A percentile compares a stretch with the other conserved stretches of the same genome.
Evolutionary conservation across 2,329 filamentous ascomycete genomes (phyloP).

Genomic region (Cladosporium oxysporum): DNA sequence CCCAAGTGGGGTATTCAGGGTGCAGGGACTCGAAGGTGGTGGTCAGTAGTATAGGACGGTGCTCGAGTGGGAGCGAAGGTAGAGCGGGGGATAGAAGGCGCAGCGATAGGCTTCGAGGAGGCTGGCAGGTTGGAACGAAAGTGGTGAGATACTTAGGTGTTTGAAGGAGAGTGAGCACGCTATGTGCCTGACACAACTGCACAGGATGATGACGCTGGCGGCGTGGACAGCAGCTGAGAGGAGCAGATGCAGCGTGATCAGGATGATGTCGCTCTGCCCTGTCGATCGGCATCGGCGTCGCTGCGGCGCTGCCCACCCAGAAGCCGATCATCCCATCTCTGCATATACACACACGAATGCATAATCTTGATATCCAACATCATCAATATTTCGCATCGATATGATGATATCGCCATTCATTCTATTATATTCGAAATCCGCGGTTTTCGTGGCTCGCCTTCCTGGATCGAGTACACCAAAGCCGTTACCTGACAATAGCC

Average conservation of each 20-base stretch:
- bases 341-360: neutral
- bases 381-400: neutral
- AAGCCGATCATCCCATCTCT: neutral
- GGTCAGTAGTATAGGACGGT: neutral
- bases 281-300: neutral
- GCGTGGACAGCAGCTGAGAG: neutral
- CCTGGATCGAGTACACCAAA: neutral
- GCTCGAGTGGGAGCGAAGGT: neutral
- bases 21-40: neutral
- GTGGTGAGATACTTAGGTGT: slow-evolving; percentile 9
- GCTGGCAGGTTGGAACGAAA: neutral
- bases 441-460: neutral
- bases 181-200: slow-evolving; percentile 7
- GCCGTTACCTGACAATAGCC: neutral
- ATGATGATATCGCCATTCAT: neutral
- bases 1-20: neutral
- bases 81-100: neutral
- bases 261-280: slow-evolving; percentile 1
- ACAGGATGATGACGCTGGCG: slow-evolving; percentile 8
- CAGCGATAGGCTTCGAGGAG: neutral
- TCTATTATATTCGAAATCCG: neutral
- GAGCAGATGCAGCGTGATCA: slow-evolving; percentile 1
- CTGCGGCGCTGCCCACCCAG: neutral
- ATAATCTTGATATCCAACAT: neutral
- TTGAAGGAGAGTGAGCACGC: neutral